Evolutionary conservation across 2,329 filamentous ascomycete genomes (phyloP), one percentile per base, ranked within the genome.

Genomic region (Curvularia sp.): DNA sequence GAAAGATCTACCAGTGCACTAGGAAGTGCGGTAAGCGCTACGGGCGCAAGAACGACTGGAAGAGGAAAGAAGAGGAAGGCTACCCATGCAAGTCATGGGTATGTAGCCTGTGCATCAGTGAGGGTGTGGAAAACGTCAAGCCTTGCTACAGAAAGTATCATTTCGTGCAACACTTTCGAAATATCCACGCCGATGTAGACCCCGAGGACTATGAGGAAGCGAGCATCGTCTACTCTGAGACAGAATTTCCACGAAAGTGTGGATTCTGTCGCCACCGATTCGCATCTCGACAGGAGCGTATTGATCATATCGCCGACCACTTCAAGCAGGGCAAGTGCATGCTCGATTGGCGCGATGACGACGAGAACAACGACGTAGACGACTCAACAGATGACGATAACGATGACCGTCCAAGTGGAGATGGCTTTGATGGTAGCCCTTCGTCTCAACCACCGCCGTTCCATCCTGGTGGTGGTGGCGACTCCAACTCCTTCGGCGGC

Each of bases 21-120:
- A 44, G 74, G 26, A 76, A 76, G 52, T 77, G 75, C 38, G 75
- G 75, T 10, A 77, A 76, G 57, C 67, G 74, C 8, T 77, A 76
- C 59, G 73, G 72, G 6, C 70, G 74, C 6, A 77, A 77, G 63
- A 76, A 73, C 38, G 75, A 77, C 62, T 77, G 74, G 75, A 77
- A 76, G 62, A 66, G 75, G 49, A 76, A 77, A 33, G 75, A 77
- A 43, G 74, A 77, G 53, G 74, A 77, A 51, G 71, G 70, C 8
- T 77, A 77, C 51, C 75, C 75, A 43, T 71, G 71, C 53, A 72
- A 73, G 49, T 72, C 67, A 7, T 75, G 73, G 73, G 63, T 72
- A 2, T 76, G 74, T 53, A 75, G 66, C 57, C 57, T 77, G 39
- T 76, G 75, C 53, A 64, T 61, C 13, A 68, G 59, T 42, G 65